Percentiles rank a stretch among this genome's conserved stretches.
Conservation (phyloP, 441 rosid genomes). For the Populus trichocarpa region DNA sequence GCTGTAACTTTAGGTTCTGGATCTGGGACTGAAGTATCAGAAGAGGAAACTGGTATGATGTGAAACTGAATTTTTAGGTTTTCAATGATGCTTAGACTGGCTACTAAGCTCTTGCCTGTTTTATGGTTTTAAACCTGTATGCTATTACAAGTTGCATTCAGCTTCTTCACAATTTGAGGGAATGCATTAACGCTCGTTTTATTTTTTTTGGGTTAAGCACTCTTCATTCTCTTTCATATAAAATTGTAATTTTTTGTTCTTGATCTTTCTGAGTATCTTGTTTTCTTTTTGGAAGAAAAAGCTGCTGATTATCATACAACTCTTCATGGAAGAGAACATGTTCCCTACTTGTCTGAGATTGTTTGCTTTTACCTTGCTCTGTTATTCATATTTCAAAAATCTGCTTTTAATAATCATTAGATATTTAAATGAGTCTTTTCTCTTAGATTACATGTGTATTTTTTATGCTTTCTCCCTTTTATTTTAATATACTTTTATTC, state of each 20-base stretch:
- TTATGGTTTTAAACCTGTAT: background rate
- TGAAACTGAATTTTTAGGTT: background rate
- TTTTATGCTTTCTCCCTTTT: background rate
- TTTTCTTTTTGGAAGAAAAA: background rate
- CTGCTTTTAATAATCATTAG: background rate
- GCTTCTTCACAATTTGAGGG: background rate
- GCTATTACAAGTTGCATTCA: background rate
- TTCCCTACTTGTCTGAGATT: background rate
- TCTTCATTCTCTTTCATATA: background rate
- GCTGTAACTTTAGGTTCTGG: constrained; percentile 28
- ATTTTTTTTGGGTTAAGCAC: background rate
- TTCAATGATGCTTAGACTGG: background rate
- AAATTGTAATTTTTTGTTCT: background rate
- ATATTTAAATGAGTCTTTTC: background rate
- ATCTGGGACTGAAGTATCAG: constrained; percentile 37
- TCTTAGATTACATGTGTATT: background rate
- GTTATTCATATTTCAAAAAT: background rate
- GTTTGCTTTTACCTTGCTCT: background rate
- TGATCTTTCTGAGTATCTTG: background rate
- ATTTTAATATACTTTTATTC: background rate
- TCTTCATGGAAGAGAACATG: background rate
- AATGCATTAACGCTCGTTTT: background rate
- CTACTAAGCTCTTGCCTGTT: background rate
- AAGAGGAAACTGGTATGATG: constrained; percentile 47
- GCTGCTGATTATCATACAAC: background rate